Evolutionary conservation across 75 land plant genomes (phyloP), one percentile per base, ranked within the genome.

Genomic region (Isoetes taiwanensis): DNA sequence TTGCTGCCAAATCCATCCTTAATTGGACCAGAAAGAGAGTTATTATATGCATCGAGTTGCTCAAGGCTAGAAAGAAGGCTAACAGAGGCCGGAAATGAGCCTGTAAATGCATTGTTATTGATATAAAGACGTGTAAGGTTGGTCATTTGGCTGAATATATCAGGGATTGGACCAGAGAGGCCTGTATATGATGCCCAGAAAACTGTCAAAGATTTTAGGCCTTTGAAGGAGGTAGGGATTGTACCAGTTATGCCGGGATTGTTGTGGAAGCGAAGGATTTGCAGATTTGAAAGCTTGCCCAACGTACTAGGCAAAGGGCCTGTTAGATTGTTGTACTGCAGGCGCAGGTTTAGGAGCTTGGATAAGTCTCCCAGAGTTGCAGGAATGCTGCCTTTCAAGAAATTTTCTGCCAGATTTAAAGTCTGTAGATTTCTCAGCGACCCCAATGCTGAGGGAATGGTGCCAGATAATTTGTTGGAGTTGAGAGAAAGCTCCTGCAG

Each of bases 171-270:
- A n/a, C n/a, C n/a, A n/a, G n/a, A n/a, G n/a, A n/a, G n/a, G n/a
- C n/a, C n/a, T n/a, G n/a, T n/a, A n/a, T n/a, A n/a, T n/a, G n/a
- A n/a, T n/a, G n/a, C n/a, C n/a, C n/a, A n/a, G n/a, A 90, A 57
- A 27, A 71, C 68, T 35, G 63, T 58, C 28, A 86, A 71, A 17
- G 34, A 62, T 42, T 23, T 63, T 40, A 83, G 29, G 11, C 52
- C 60, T 30, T 67, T 81, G 59, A 86, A 61, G 25, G 64, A 71
- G 25, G 46, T 27, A 34, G 97, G 95, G 32, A 90, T 80, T 30
- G 29, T 63, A 16, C 97, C 97, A 63, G 3, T 64, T 0, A 90
- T 54, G 43, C 41, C 23, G 39, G n/a, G n/a, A n/a, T 91, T 91
- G 38, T 30, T 72, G 20, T 77, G 75, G 34, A 91, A 67, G 64